These are phyloP conservation scores for Trichoderma parareesei DNA, from an alignment of 495 filamentous ascomycete species.

Conservation along the genomic window DNA sequence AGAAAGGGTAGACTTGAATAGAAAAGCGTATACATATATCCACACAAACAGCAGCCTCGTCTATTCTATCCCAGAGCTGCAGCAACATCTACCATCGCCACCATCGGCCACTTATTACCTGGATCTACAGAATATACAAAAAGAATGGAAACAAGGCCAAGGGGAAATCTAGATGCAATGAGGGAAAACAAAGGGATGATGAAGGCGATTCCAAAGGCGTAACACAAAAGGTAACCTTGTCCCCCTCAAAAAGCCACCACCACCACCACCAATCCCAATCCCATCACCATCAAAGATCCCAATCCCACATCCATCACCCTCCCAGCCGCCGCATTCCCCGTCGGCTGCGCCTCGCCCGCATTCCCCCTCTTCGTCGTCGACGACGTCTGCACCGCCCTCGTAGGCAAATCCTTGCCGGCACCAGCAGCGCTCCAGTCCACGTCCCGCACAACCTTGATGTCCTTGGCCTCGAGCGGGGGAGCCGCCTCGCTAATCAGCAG, in stretches of 20 bases:
- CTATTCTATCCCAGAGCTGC: too few species aligned
- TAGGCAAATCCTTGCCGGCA: background rate
- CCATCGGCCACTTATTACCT: too few species aligned
- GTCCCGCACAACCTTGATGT: constrained; percentile 33
- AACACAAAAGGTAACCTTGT: too few species aligned
- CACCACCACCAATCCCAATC: background rate
- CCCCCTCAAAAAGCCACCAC: too few species aligned
- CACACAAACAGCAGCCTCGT: background rate
- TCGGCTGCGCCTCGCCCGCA: constrained; percentile 13
- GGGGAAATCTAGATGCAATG: too few species aligned
- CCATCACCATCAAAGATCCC: background rate
- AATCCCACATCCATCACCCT: background rate
- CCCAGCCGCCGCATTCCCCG: background rate
- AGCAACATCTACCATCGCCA: too few species aligned
- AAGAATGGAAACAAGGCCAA: too few species aligned
- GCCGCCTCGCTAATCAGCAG: constrained; percentile 33
- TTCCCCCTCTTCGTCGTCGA: constrained; percentile 8
- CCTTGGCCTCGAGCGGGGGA: constrained; percentile 30
- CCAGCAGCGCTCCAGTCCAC: constrained; percentile 14
- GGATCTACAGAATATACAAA: too few species aligned
- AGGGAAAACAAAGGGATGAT: too few species aligned
- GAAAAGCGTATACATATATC: background rate
- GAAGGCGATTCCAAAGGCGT: too few species aligned
- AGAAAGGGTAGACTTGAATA: background rate
- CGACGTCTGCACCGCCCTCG: background rate